Conservation (phyloP, 2,329 filamentous ascomycete species). For the Cladosporium colombiae region DNA sequence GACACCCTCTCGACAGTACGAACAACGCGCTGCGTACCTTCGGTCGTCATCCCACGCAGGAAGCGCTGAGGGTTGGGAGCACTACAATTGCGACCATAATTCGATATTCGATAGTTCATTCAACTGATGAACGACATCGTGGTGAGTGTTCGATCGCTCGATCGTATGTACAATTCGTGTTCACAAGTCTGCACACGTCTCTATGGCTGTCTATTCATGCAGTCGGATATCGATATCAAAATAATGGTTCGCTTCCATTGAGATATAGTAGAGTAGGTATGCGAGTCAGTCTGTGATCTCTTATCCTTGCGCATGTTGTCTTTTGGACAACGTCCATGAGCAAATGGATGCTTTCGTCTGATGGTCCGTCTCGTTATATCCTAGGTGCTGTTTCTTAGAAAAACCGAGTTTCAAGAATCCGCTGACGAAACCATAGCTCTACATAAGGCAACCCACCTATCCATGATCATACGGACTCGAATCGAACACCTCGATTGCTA, state of each 20-base stretch:
- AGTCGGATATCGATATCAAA: not conserved
- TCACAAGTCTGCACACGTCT: not conserved
- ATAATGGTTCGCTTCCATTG: not conserved
- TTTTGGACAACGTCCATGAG: not conserved
- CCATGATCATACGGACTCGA: too few relatives aligned
- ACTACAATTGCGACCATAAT: not conserved
- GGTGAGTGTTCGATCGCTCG: not conserved
- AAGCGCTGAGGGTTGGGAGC: not conserved
- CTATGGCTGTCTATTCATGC: not conserved
- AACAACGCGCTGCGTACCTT: not conserved
- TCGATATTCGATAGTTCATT: not conserved
- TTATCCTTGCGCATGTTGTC: too few relatives aligned
- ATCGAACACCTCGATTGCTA: too few relatives aligned
- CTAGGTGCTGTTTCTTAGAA: too few relatives aligned
- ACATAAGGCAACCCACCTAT: too few relatives aligned
- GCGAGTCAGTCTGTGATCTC: not conserved
- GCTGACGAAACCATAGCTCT: not conserved
- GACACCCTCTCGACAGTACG: not conserved
- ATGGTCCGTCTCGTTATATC: too few relatives aligned
- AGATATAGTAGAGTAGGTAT: not conserved
- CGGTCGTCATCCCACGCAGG: not conserved
- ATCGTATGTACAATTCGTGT: not conserved
- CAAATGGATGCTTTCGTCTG: too few relatives aligned
- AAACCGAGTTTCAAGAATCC: not conserved
- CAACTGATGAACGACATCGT: not conserved